Percentiles rank a stretch among this genome's conserved stretches.
Conservation (phyloP, 2,329 filamentous ascomycete species). For the Neocucurbitaria cava region DNA sequence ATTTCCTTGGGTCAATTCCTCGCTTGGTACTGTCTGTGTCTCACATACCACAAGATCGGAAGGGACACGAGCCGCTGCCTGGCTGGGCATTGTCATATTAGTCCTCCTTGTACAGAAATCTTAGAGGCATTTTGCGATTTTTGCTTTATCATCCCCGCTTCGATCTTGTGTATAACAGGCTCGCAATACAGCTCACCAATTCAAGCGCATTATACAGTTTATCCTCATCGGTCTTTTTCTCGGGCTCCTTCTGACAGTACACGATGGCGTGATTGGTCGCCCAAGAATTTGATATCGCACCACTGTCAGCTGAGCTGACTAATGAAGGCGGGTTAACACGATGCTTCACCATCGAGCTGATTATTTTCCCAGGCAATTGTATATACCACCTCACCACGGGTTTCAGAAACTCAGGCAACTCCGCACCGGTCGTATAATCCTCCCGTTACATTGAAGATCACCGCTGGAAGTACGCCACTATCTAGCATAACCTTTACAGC, state of each 20-base stretch:
- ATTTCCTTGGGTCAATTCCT: conserved; percentile 47
- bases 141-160: conserved; percentile 22
- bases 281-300: conserved; percentile 1
- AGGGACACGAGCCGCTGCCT: conserved; percentile 31
- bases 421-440: not conserved
- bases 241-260: not conserved
- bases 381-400: not conserved
- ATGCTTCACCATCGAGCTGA: not conserved
- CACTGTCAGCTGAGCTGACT: conserved; percentile 8
- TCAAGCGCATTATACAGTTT: conserved; percentile 16
- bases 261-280: not conserved
- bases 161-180: conserved; percentile 21
- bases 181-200: conserved; percentile 31
- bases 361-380: not conserved
- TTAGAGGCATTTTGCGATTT: conserved; percentile 43
- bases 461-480: not conserved
- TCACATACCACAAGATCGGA: conserved; percentile 36
- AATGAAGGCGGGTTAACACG: conserved; percentile 1
- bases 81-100: conserved; percentile 45
- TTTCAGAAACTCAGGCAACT: not conserved
- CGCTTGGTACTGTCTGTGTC: conserved; percentile 48
- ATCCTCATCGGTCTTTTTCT: not conserved
- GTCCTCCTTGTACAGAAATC: conserved; percentile 48
- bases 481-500: too few relatives aligned
- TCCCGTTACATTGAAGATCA: not conserved